These are phyloP conservation scores for Chlorophyllum brunneum DNA, from an alignment of 768 basidiomycete species.

Conservation along the genomic window DNA sequence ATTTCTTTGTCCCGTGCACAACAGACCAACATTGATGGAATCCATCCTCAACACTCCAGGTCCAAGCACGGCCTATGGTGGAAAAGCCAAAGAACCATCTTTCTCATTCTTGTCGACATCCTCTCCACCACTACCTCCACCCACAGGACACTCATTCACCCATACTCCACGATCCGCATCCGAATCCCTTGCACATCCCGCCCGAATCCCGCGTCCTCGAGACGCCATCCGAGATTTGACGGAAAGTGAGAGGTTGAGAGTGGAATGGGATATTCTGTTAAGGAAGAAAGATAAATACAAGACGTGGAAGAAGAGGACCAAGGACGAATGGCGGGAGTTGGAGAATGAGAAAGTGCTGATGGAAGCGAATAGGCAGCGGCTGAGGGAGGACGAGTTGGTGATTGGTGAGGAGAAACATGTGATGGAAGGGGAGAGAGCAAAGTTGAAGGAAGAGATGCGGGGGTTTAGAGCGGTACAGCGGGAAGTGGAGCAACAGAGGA, in stretches of 20 bases:
- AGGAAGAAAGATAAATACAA: constrained; percentile 13
- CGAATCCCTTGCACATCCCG: background rate
- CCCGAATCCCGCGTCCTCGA: background rate
- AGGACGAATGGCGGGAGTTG: constrained; percentile 12
- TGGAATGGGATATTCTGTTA: constrained; percentile 11
- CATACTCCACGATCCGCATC: background rate
- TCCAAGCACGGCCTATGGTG: background rate
- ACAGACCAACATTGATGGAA: background rate
- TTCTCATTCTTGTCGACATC: background rate
- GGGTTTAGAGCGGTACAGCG: constrained; percentile 2
- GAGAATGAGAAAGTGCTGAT: constrained; percentile 11
- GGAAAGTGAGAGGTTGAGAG: constrained; percentile 3
- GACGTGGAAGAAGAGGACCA: constrained; percentile 10
- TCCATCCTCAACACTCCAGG: background rate
- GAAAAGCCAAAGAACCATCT: background rate
- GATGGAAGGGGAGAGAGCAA: background rate
- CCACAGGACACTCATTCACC: background rate
- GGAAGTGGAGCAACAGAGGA: constrained; percentile 4
- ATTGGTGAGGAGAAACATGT: constrained; percentile 5
- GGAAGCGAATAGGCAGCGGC: constrained; percentile 12
- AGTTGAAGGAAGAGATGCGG: background rate
- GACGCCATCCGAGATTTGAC: constrained; percentile 1
- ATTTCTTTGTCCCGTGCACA: background rate
- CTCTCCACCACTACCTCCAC: constrained; percentile 2
- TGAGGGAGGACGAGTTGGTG: constrained; percentile 8